phyloP scores from a whole-genome alignment of 2,329 filamentous ascomycete species.

The Aspergillus oerlinghausenensis region DNA sequence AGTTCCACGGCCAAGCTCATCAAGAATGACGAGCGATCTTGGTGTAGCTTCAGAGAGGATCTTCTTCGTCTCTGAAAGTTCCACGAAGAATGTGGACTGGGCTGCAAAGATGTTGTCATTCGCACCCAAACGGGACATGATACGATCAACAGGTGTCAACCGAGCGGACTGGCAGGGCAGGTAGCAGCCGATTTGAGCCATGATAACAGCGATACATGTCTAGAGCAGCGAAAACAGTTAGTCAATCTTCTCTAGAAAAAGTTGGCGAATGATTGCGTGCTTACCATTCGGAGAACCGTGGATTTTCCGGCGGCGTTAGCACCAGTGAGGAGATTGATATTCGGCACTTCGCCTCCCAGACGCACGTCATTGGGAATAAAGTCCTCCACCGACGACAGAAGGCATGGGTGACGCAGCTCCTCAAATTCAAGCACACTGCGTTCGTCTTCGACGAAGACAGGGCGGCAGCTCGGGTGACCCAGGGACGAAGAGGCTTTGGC shows the following conservation, averaged over 20 bases:
- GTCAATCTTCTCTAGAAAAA: neutral
- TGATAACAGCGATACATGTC: constrained; percentile 94
- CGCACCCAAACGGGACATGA: constrained; percentile 96
- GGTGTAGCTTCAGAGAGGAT: constrained; percentile 92
- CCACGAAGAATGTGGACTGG: constrained; percentile 97
- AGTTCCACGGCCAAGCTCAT: constrained; percentile 92
- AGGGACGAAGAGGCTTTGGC: constrained; percentile 81
- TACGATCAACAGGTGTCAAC: constrained; percentile 88
- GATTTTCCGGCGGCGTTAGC: constrained; percentile 98
- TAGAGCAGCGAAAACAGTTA: constrained; percentile 35
- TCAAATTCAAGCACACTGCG: constrained; percentile 86
- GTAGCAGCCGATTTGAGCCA: constrained; percentile 94
- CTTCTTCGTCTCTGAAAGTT: constrained; percentile 96
- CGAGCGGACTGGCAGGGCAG: constrained; percentile 77
- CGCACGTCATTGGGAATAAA: constrained; percentile 95
- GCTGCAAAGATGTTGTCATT: constrained; percentile 99
- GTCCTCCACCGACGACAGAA: constrained; percentile 80
- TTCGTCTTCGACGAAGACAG: constrained; percentile 78
- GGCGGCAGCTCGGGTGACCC: constrained; percentile 82
- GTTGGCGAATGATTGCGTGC: constrained; percentile 31
- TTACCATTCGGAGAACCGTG: constrained; percentile 87
- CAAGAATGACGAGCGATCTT: constrained; percentile 89
- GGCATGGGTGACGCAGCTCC: constrained; percentile 91
- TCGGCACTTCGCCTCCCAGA: constrained; percentile 73
- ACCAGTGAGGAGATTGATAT: constrained; percentile 87